A percentile compares a stretch with the other conserved stretches of the same genome.
These are phyloP conservation scores for Escovopsis sp. DNA, from an alignment of 2,329 filamentous ascomycete species.

Conservation along the genomic window DNA sequence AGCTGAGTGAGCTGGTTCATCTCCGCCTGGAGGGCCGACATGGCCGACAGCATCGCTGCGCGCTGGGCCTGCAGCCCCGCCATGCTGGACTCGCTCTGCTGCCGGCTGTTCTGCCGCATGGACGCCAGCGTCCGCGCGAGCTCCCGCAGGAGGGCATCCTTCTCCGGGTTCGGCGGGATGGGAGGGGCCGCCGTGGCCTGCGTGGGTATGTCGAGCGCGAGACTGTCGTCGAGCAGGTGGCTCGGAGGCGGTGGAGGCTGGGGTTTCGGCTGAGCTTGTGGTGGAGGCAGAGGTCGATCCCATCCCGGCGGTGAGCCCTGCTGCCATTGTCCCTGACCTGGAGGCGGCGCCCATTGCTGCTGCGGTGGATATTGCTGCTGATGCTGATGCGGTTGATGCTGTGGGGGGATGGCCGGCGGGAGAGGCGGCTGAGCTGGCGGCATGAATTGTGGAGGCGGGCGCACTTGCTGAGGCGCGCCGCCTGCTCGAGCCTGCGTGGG, in stretches of 20 bases:
- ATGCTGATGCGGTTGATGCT: conserved; percentile 11
- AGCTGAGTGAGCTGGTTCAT: conserved; percentile 56
- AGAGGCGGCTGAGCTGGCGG: not conserved
- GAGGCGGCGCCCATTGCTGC: too few species aligned
- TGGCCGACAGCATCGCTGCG: conserved; percentile 55
- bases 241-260: conserved; percentile 19
- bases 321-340: conserved; percentile 11
- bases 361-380: conserved; percentile 5
- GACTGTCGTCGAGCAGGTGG: conserved; percentile 42
- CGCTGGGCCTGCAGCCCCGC: conserved; percentile 67
- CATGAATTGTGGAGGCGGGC: not conserved
- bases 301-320: conserved; percentile 12
- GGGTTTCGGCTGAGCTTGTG: conserved; percentile 6
- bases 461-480: not conserved
- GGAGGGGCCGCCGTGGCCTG: conserved; percentile 55
- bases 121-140: conserved; percentile 55
- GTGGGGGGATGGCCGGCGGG: not conserved
- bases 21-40: conserved; percentile 59
- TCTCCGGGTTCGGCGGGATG: conserved; percentile 90
- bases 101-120: conserved; percentile 52
- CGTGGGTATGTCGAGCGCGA: conserved; percentile 35
- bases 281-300: conserved; percentile 3
- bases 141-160: conserved; percentile 69
- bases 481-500: conserved; percentile 19
- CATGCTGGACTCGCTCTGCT: conserved; percentile 61